Conservation (phyloP, 2,329 filamentous ascomycete species). For the Phaeosphaeria sp. region DNA sequence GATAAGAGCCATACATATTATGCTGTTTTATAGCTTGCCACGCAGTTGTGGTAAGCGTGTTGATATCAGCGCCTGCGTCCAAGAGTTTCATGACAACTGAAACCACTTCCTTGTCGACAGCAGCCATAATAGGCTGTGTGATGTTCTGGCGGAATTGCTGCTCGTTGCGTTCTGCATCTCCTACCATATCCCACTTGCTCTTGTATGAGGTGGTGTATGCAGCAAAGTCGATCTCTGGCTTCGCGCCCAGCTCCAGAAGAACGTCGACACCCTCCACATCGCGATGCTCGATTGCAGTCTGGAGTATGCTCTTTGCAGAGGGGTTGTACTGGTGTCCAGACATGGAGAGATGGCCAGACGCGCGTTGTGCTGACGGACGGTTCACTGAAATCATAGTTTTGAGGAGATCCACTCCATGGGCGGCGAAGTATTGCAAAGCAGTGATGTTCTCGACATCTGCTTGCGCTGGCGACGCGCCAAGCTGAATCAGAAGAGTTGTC, state of each 20-base stretch:
- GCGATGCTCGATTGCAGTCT: slow-evolving; percentile 55
- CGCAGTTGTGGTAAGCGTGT: slow-evolving; percentile 58
- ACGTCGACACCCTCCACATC: slow-evolving; percentile 11
- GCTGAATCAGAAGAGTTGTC: slow-evolving; percentile 67
- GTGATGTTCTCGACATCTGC: slow-evolving; percentile 71
- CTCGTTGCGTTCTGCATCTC: slow-evolving; percentile 57
- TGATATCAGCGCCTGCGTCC: slow-evolving; percentile 69
- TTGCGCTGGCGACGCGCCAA: slow-evolving; percentile 76
- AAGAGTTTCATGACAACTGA: slow-evolving; percentile 66
- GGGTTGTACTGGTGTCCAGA: slow-evolving; percentile 41
- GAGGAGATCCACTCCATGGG: slow-evolving; percentile 17
- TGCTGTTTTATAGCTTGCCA: slow-evolving; percentile 37
- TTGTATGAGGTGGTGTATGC: slow-evolving; percentile 67
- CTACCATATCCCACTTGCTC: slow-evolving; percentile 45
- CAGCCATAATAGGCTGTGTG: slow-evolving; percentile 72
- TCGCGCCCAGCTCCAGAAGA: slow-evolving; percentile 69
- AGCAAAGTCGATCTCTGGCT: slow-evolving; percentile 66
- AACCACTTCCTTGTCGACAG: slow-evolving; percentile 60
- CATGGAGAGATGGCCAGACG: slow-evolving; percentile 70
- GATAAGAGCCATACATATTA: slow-evolving; percentile 41
- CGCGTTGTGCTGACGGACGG: slow-evolving; percentile 64
- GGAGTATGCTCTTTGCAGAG: slow-evolving; percentile 58
- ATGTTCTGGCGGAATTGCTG: slow-evolving; percentile 55
- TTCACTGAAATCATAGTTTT: slow-evolving; percentile 65
- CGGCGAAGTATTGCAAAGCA: slow-evolving; percentile 61